Evolutionary conservation across 2,329 filamentous ascomycete genomes (phyloP).

Genomic region (Diplodia seriata): DNA sequence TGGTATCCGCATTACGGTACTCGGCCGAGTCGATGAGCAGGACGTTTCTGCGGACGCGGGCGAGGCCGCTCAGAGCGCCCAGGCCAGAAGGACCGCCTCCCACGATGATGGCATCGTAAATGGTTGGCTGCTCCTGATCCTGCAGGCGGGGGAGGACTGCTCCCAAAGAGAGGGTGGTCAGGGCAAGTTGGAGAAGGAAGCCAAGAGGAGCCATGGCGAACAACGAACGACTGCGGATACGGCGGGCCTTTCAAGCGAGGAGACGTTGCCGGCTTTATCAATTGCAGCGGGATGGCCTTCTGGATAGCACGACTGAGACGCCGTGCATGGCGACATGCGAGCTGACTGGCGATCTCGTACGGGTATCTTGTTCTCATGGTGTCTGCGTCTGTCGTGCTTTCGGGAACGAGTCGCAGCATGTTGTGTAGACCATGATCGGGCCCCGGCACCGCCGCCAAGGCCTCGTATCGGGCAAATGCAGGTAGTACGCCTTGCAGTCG

Average conservation of each 20-base stretch:
- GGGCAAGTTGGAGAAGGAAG: neutral
- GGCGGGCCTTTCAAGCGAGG: neutral
- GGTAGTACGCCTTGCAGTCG: too few species aligned
- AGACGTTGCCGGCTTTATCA: neutral
- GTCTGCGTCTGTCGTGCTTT: neutral
- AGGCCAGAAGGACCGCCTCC: constrained; percentile 57
- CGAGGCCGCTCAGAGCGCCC: constrained; percentile 48
- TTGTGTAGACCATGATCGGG: constrained; percentile 4
- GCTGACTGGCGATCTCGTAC: neutral
- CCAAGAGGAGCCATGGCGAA: constrained; percentile 6
- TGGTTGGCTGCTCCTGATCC: neutral
- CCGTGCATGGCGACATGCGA: neutral
- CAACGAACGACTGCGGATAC: constrained; percentile 7
- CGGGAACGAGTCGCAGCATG: constrained; percentile 3
- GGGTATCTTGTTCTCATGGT: neutral
- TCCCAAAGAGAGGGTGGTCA: constrained; percentile 4
- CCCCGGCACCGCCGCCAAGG: neutral
- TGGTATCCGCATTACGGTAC: constrained; percentile 53
- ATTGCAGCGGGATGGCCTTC: too few species aligned
- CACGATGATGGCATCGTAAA: constrained; percentile 41
- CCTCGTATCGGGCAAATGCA: too few species aligned
- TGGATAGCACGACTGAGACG: constrained; percentile 4
- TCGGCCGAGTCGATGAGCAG: constrained; percentile 53
- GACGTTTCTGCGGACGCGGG: constrained; percentile 49
- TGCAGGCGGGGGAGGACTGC: constrained; percentile 15